phyloP scores from a whole-genome alignment of 2,329 filamentous ascomycete genomes.

The Cryphonectria japonica region DNA sequence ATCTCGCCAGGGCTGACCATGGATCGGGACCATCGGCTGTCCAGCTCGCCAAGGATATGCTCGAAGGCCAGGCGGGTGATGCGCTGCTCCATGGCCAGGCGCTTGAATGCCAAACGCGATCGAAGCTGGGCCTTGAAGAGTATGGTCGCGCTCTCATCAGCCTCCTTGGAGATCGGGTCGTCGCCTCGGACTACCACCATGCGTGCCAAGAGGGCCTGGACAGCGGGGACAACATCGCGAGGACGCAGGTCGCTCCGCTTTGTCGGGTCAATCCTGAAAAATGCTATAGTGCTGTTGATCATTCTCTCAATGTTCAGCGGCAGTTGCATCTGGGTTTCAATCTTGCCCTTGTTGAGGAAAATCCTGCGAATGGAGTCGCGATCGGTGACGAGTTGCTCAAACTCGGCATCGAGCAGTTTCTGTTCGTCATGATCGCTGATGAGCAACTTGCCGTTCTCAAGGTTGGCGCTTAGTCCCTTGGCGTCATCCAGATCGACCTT shows the following conservation, averaged over 20 bases:
- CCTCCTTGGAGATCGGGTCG: slow-evolving; percentile 82
- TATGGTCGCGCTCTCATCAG: slow-evolving; percentile 84
- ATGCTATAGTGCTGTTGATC: slow-evolving; percentile 85
- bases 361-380: slow-evolving; percentile 74
- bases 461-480: slow-evolving; percentile 58
- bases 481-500: slow-evolving; percentile 84
- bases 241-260: slow-evolving; percentile 89
- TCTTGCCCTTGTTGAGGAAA: slow-evolving; percentile 64
- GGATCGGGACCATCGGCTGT: slow-evolving; percentile 83
- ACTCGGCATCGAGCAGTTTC: slow-evolving; percentile 85
- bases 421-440: slow-evolving; percentile 87
- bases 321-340: slow-evolving; percentile 85
- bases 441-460: slow-evolving; percentile 87
- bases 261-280: slow-evolving; percentile 86
- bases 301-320: slow-evolving; percentile 91
- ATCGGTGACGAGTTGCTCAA: slow-evolving; percentile 75
- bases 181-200: slow-evolving; percentile 85
- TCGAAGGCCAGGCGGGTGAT: slow-evolving; percentile 91
- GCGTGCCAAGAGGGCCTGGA: slow-evolving; percentile 73
- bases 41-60: slow-evolving; percentile 87
- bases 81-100: slow-evolving; percentile 81
- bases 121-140: slow-evolving; percentile 92
- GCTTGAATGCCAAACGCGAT: slow-evolving; percentile 89
- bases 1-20: slow-evolving; percentile 94
- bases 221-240: slow-evolving; percentile 79